Evolutionary conservation across 257 asterid species (phyloP).

Genomic region (Cruciata laevipes): DNA sequence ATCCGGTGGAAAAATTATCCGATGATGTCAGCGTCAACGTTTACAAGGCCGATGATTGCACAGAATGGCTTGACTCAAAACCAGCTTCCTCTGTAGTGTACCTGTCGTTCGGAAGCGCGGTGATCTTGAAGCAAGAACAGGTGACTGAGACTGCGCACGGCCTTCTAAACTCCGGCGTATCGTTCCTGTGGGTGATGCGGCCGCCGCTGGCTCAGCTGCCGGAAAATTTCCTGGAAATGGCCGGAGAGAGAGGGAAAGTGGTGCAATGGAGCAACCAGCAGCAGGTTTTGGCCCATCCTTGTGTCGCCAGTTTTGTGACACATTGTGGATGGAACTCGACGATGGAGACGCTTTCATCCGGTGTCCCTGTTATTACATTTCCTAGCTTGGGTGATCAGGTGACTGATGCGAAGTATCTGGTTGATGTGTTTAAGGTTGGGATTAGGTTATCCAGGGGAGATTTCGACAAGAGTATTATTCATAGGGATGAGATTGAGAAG

Average conservation of each 20-base stretch:
- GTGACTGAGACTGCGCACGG: conserved; percentile 63
- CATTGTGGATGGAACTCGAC: background rate
- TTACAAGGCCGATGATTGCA: conserved; percentile 33
- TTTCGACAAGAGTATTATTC: conserved; percentile 27
- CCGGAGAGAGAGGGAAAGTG: conserved; percentile 44
- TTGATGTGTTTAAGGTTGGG: conserved; percentile 64
- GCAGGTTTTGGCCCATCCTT: conserved; percentile 1
- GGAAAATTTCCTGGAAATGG: conserved; percentile 40
- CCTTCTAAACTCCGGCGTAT: conserved; percentile 40
- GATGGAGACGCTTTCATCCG: conserved; percentile 72
- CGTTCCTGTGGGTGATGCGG: conserved; percentile 61
- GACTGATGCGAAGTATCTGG: conserved; percentile 67
- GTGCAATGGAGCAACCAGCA: conserved; percentile 6
- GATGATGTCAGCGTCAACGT: conserved; percentile 33
- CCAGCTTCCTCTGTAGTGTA: conserved; percentile 53
- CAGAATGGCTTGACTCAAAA: conserved; percentile 53
- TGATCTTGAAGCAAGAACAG: conserved; percentile 51
- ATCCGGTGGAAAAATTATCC: background rate
- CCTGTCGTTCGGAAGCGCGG: conserved; percentile 80
- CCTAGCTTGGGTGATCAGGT: conserved; percentile 96
- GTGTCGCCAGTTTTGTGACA: background rate
- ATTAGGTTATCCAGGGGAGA: conserved; percentile 62
- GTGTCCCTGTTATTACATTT: conserved; percentile 68
- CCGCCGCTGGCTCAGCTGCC: conserved; percentile 33
- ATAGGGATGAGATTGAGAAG: background rate